phyloP scores from a whole-genome alignment of 768 basidiomycete genomes.

The Boletus sensibilis region DNA sequence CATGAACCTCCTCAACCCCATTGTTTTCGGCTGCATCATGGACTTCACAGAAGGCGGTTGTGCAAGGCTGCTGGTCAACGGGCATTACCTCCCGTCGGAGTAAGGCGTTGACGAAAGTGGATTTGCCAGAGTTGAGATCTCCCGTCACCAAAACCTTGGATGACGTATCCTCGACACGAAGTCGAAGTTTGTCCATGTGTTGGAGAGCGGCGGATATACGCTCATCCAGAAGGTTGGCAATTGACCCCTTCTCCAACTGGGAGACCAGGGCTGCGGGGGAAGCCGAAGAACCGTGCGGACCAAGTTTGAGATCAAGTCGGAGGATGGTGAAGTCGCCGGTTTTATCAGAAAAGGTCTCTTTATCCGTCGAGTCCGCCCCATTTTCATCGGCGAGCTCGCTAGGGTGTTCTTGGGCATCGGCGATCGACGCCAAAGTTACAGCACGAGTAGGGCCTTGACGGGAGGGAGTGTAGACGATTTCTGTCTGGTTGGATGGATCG shows the following conservation, averaged over 20 bases:
- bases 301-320: constrained; percentile 90
- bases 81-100: constrained; percentile 91
- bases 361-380: constrained; percentile 29
- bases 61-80: constrained; percentile 97
- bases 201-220: constrained; percentile 69
- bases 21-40: constrained; percentile 82
- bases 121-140: constrained; percentile 97
- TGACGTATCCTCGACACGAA: constrained; percentile 85
- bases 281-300: constrained; percentile 62
- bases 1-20: constrained; percentile 82
- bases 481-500: constrained; percentile 65
- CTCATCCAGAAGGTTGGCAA: constrained; percentile 88
- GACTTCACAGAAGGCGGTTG: constrained; percentile 96
- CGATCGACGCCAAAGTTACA: constrained; percentile 53
- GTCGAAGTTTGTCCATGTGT: constrained; percentile 82
- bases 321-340: constrained; percentile 79
- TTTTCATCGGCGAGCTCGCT: constrained; percentile 14
- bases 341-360: constrained; percentile 40
- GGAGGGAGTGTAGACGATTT: constrained; percentile 58
- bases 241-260: constrained; percentile 89
- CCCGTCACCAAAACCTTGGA: constrained; percentile 98
- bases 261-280: constrained; percentile 75
- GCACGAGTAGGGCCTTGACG: constrained; percentile 54
- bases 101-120: constrained; percentile 95
- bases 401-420: constrained; percentile 43